These are phyloP conservation scores for Byssothecium circinans DNA, from an alignment of 2,329 filamentous ascomycete species.

Conservation along the genomic window DNA sequence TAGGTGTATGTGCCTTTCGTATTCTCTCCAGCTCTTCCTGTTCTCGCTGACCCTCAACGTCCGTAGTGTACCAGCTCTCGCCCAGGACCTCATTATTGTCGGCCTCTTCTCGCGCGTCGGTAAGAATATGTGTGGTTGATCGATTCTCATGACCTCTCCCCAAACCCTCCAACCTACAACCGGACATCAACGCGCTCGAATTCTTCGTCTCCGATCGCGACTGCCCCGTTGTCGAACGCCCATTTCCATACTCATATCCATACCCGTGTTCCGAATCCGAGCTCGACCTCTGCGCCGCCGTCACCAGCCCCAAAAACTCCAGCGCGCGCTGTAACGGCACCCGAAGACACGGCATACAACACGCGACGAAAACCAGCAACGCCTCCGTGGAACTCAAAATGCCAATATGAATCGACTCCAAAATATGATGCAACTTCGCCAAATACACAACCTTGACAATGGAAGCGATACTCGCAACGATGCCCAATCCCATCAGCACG, in stretches of 20 bases:
- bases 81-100: slow-evolving; percentile 5
- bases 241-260: slow-evolving; percentile 13
- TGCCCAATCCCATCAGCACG: slow-evolving; percentile 21
- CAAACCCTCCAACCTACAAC: slow-evolving; percentile 8
- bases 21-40: background rate
- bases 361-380: slow-evolving; percentile 20
- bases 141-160: slow-evolving; percentile 7
- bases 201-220: background rate
- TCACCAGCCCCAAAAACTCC: background rate
- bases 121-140: slow-evolving; percentile 15
- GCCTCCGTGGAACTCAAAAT: slow-evolving; percentile 22
- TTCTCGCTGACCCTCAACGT: slow-evolving; percentile 6
- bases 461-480: slow-evolving; percentile 18
- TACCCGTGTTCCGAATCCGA: slow-evolving; percentile 9
- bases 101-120: background rate
- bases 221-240: too few species aligned
- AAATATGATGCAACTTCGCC: background rate
- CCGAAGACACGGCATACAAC: slow-evolving; percentile 21
- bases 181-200: background rate
- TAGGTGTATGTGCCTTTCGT: background rate
- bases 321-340: slow-evolving; percentile 20
- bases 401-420: slow-evolving; percentile 13
- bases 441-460: slow-evolving; percentile 17
- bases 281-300: too few species aligned
- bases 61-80: slow-evolving; percentile 18